phyloP scores from a whole-genome alignment of 2,329 filamentous ascomycete genomes.

The Aspergillus intermedius region DNA sequence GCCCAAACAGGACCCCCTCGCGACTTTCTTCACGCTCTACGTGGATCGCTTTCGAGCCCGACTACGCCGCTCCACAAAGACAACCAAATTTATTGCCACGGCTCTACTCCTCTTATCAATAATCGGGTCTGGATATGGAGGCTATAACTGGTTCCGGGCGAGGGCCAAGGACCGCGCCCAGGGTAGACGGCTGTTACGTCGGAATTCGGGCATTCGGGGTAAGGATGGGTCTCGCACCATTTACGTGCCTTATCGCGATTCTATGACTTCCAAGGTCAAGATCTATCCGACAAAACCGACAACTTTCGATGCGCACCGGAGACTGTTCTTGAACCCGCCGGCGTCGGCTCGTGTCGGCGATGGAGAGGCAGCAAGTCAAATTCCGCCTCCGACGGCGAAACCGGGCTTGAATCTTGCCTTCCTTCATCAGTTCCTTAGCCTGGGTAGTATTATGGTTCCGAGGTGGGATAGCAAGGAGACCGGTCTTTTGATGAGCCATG shows the following conservation, averaged over 20 bases:
- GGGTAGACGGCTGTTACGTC: constrained; percentile 71
- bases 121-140: constrained; percentile 69
- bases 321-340: constrained; percentile 87
- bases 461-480: constrained; percentile 94
- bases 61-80: constrained; percentile 60
- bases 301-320: constrained; percentile 92
- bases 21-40: constrained; percentile 52
- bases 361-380: constrained; percentile 52
- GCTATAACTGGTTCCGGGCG: constrained; percentile 68
- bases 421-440: constrained; percentile 88
- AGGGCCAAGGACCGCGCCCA: constrained; percentile 72
- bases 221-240: constrained; percentile 94
- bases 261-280: constrained; percentile 72
- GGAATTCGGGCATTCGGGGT: constrained; percentile 86
- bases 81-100: constrained; percentile 67
- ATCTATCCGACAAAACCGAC: constrained; percentile 85
- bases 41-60: constrained; percentile 42
- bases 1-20: constrained; percentile 59
- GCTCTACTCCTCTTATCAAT: constrained; percentile 71
- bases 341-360: constrained; percentile 71
- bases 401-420: constrained; percentile 93
- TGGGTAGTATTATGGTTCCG: constrained; percentile 97
- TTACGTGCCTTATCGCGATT: constrained; percentile 83
- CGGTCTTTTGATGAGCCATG: constrained; percentile 79
- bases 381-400: constrained; percentile 84